These are phyloP conservation scores for Russula sp. DNA, from an alignment of 768 basidiomycete genomes.

Conservation along the genomic window DNA sequence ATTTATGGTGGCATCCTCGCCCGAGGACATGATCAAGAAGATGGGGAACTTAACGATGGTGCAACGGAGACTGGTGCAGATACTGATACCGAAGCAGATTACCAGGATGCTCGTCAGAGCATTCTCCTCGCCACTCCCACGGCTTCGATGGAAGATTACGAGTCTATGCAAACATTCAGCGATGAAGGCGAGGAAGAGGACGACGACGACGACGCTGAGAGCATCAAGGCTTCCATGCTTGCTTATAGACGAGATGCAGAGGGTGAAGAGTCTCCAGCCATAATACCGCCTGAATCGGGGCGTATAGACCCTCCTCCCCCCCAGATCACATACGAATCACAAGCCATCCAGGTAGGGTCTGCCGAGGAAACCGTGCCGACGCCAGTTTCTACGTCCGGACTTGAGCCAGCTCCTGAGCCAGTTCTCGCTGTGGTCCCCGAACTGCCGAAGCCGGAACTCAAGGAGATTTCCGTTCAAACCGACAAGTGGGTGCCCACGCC, in stretches of 20 bases:
- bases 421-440: constrained; percentile 23
- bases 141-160: constrained; percentile 36
- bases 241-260: constrained; percentile 22
- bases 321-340: constrained; percentile 46
- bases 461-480: constrained; percentile 75
- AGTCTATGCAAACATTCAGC: constrained; percentile 28
- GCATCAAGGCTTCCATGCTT: constrained; percentile 60
- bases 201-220: constrained; percentile 55
- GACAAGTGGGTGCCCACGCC: constrained; percentile 54
- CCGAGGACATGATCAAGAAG: constrained; percentile 32
- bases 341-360: constrained; percentile 31
- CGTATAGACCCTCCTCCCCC: constrained; percentile 24
- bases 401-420: constrained; percentile 22
- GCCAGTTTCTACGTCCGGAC: neutral
- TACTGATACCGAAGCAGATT: constrained; percentile 63
- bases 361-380: constrained; percentile 23
- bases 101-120: constrained; percentile 69
- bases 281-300: constrained; percentile 10
- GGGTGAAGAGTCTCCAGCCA: neutral
- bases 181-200: constrained; percentile 57
- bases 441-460: constrained; percentile 53
- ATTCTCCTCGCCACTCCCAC: constrained; percentile 55
- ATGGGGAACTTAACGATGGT: constrained; percentile 33
- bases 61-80: constrained; percentile 59
- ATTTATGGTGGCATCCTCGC: constrained; percentile 20